Base-by-base conservation (phyloP, 768 basidiomycete genomes). In the Phylloporus arenicola region DNA sequence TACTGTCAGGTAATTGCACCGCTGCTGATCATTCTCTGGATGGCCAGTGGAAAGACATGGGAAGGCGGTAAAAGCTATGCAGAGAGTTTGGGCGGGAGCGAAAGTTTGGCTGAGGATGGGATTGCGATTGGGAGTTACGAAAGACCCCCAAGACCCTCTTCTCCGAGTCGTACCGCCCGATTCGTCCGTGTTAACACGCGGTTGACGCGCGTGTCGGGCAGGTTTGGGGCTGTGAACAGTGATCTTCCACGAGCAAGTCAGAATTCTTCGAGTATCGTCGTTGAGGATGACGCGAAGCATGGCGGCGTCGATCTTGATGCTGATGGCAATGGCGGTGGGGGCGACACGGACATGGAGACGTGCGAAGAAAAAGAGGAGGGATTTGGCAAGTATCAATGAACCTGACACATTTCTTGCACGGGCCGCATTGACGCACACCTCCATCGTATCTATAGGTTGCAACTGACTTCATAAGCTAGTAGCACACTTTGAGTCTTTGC, bases 1-100 rank as follows among this genome's bases (percentile, higher is more conserved):
- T 9, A 31, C 10, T 22, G 19, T 12, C 24, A 63, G 62, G 63
- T 60, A 11, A 65, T 63, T 8, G 57, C 62, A 4, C 57, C 62
- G 2, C 42, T 65, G 25, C 33, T 65, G 53, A 63, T 65, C 30
- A 60, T 65, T 6, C 55, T 65, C 37, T 54, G 62, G 57, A 51
- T 53, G 20, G 52, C 53, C 17, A 57, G 62, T 17, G 62, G 61
- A 4, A 52, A 52, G 30, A 52, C 60, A 1, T 64, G 63, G 63
- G 30, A 41, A 3, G 5, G 14, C 7, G 3, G 6, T 47, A 45
- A 45, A 35, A 48, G 9, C 22, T 22, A 14, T 3, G 43, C 7
- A 40, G 44, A 46, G 0, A 38, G 22, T 14, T 19, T 6, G 31
- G 40, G 30, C 14, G 45, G 30, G 6, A 51, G 43, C 12, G 38